Evolutionary conservation across 495 filamentous ascomycete species (phyloP).

Genomic region (Aspergillus campestris): DNA sequence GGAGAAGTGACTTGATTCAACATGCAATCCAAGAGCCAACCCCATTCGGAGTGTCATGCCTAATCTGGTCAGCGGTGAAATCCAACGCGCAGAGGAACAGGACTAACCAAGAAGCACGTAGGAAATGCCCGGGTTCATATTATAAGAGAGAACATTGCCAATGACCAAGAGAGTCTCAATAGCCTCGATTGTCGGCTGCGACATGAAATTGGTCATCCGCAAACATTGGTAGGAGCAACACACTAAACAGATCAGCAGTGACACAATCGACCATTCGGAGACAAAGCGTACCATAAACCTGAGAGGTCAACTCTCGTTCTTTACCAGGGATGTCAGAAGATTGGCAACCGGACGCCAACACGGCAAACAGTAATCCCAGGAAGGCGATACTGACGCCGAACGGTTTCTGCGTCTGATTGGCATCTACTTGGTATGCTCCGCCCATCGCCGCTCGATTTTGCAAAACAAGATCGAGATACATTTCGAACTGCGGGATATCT

Average conservation of each 20-base stretch:
- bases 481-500: constrained; percentile 62
- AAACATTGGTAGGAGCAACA: constrained; percentile 58
- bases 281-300: constrained; percentile 43
- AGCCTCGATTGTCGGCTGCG: constrained; percentile 48
- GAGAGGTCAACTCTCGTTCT: constrained; percentile 49
- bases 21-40: constrained; percentile 48
- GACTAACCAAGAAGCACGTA: constrained; percentile 44
- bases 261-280: neutral
- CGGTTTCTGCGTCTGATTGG: constrained; percentile 28
- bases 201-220: constrained; percentile 53
- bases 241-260: constrained; percentile 23
- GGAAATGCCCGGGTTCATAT: constrained; percentile 56
- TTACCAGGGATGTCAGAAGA: constrained; percentile 60
- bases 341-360: constrained; percentile 74
- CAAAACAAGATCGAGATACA: constrained; percentile 58
- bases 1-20: constrained; percentile 41
- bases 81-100: neutral
- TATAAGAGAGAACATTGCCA: constrained; percentile 53
- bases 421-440: constrained; percentile 32
- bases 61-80: constrained; percentile 8
- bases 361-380: constrained; percentile 67
- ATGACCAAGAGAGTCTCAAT: constrained; percentile 52
- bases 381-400: constrained; percentile 56
- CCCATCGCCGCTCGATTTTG: constrained; percentile 49
- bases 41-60: constrained; percentile 52